Percentiles rank a stretch among this genome's conserved stretches.
Conservation (phyloP, 805 yeast species). For the Metschnikowia orientalis region DNA sequence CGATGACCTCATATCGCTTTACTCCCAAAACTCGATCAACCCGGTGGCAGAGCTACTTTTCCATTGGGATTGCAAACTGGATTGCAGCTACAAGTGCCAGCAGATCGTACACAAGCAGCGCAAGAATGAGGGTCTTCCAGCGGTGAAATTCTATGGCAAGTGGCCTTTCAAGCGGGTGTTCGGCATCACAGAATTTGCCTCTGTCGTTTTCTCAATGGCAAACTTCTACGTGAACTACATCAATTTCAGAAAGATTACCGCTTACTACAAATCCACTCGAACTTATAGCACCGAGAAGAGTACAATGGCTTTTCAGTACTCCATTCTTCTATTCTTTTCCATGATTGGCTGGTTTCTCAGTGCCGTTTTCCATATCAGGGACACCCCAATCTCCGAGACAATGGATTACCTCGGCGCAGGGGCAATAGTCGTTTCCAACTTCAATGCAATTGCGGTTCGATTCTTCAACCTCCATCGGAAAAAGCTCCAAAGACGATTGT, state of each 20-base stretch:
- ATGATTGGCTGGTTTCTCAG: conserved; percentile 38
- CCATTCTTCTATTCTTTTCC: conserved; percentile 24
- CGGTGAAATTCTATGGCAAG: conserved; percentile 42
- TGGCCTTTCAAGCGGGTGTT: conserved; percentile 40
- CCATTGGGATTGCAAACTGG: conserved; percentile 33
- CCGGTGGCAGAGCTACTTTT: conserved; percentile 20
- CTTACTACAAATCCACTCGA: conserved; percentile 22
- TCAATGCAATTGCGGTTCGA: conserved; percentile 31
- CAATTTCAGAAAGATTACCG: conserved; percentile 25
- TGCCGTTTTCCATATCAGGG: conserved; percentile 36
- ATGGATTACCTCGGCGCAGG: conserved; percentile 42
- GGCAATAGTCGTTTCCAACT: conserved; percentile 32
- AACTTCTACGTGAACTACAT: conserved; percentile 33
- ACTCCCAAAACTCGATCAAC: conserved; percentile 11
- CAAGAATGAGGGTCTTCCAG: conserved; percentile 15
- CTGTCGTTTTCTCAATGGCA: conserved; percentile 32
- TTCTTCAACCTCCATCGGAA: conserved; percentile 23
- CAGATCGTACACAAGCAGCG: conserved; percentile 29
- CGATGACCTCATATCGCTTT: conserved; percentile 5
- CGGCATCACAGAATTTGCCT: conserved; percentile 35
- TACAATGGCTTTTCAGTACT: conserved; percentile 29
- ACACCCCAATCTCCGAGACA: conserved; percentile 34
- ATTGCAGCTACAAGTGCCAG: conserved; percentile 39
- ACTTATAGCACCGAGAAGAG: conserved; percentile 15
- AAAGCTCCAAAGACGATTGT: conserved; percentile 11